Conservation (phyloP, 2,329 filamentous ascomycete genomes). For the Fusarium camptoceras region DNA sequence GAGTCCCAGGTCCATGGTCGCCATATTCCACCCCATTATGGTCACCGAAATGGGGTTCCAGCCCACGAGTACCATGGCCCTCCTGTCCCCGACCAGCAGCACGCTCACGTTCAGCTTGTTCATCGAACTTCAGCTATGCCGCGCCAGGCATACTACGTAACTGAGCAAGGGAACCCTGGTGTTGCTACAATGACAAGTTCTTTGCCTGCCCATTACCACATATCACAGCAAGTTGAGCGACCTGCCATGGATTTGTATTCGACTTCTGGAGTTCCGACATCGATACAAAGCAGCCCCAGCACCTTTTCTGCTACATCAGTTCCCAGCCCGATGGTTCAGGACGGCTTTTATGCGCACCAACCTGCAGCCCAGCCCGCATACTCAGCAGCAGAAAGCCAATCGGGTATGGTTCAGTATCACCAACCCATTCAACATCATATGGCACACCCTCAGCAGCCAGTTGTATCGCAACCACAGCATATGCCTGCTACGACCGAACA, state of each 20-base stretch:
- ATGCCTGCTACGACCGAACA: constrained; percentile 46
- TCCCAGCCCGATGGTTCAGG: constrained; percentile 65
- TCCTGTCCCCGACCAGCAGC: constrained; percentile 58
- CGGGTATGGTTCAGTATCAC: constrained; percentile 58
- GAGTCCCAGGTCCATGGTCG: constrained; percentile 59
- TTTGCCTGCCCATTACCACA: constrained; percentile 63
- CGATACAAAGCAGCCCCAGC: constrained; percentile 69
- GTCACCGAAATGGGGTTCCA: constrained; percentile 61
- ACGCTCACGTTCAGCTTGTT: constrained; percentile 60
- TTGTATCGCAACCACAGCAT: constrained; percentile 52
- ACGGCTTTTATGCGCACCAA: constrained; percentile 69
- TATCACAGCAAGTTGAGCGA: constrained; percentile 62
- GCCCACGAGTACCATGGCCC: constrained; percentile 60
- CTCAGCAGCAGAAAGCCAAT: constrained; percentile 59
- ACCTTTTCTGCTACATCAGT: constrained; percentile 68
- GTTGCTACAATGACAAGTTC: constrained; percentile 70
- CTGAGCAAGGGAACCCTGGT: constrained; percentile 71
- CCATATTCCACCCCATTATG: constrained; percentile 55
- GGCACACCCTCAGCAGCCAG: constrained; percentile 49
- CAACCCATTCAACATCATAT: constrained; percentile 57
- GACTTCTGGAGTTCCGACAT: constrained; percentile 59
- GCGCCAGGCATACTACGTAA: constrained; percentile 65
- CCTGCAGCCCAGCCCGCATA: constrained; percentile 61
- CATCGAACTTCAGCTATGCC: constrained; percentile 62
- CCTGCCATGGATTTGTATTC: constrained; percentile 63